Evolutionary conservation across 257 asterid species (phyloP).

Genomic region (Ehretia macrophylla): DNA sequence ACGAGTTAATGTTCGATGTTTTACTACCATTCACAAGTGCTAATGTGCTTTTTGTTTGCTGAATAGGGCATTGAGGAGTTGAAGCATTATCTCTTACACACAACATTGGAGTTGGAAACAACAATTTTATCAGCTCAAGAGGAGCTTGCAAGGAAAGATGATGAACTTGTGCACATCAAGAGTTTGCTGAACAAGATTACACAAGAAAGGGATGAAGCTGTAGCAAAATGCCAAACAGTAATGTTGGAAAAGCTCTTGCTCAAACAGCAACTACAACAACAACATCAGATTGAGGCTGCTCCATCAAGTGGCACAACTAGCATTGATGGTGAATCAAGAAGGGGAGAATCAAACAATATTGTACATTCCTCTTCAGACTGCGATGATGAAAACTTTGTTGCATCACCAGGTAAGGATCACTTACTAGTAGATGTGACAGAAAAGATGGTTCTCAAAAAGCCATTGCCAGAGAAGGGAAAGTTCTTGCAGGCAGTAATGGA

Average conservation of each 20-base stretch:
- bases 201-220: constrained; percentile 67
- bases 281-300: constrained; percentile 16
- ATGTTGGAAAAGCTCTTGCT: constrained; percentile 45
- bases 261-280: constrained; percentile 6
- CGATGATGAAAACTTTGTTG: constrained; percentile 42
- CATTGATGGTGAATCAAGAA: constrained; percentile 37
- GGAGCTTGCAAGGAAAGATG: constrained; percentile 80
- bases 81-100: constrained; percentile 69
- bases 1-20: no score
- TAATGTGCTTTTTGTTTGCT: no score
- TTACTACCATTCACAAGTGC: no score
- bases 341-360: constrained; percentile 13
- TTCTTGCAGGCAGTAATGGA: constrained; percentile 85
- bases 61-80: constrained; percentile 67
- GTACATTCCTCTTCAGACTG: constrained; percentile 43
- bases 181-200: constrained; percentile 41
- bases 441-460: constrained; percentile 27
- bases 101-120: constrained; percentile 73
- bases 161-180: constrained; percentile 70
- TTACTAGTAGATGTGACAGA: constrained; percentile 24
- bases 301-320: constrained; percentile 37
- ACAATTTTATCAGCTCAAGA: constrained; percentile 64
- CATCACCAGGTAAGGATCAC: constrained; percentile 14
- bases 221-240: constrained; percentile 41
- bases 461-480: constrained; percentile 80